phyloP scores from a whole-genome alignment of 805 yeast genomes.

The Pichia paraexigua region DNA sequence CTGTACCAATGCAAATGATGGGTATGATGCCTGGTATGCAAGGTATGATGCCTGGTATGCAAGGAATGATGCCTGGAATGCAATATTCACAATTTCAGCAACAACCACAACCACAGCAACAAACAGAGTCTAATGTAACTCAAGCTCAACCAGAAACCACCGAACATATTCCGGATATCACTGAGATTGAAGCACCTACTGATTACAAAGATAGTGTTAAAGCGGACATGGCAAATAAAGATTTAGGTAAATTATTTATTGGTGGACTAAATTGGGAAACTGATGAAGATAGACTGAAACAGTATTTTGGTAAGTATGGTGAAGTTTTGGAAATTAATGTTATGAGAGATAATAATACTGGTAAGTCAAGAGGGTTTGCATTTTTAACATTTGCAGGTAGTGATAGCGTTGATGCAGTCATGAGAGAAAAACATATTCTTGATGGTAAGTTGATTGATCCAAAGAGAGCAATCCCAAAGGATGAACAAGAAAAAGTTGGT shows the following conservation, averaged over 20 bases:
- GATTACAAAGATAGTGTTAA: conserved; percentile 27
- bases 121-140: not conserved
- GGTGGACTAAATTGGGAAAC: conserved; percentile 99
- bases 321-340: conserved; percentile 81
- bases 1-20: not conserved
- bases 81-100: conserved; percentile 8
- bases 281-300: conserved; percentile 74
- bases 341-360: conserved; percentile 83
- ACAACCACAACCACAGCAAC: conserved; percentile 9
- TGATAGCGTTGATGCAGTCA: conserved; percentile 77
- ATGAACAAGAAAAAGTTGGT: conserved; percentile 94
- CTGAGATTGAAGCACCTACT: conserved; percentile 9
- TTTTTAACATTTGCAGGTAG: conserved; percentile 81
- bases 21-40: conserved; percentile 8
- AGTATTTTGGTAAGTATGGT: conserved; percentile 82
- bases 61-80: conserved; percentile 4
- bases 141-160: not conserved
- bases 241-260: conserved; percentile 85
- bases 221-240: conserved; percentile 49
- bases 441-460: conserved; percentile 98
- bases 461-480: conserved; percentile 93
- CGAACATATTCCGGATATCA: conserved; percentile 9
- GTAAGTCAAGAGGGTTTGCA: conserved; percentile 92
- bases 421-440: conserved; percentile 75
- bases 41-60: not conserved